Percentiles rank a stretch among this genome's conserved stretches.
Conservation (phyloP, 768 basidiomycete species). For the Lactarius psammicola region DNA sequence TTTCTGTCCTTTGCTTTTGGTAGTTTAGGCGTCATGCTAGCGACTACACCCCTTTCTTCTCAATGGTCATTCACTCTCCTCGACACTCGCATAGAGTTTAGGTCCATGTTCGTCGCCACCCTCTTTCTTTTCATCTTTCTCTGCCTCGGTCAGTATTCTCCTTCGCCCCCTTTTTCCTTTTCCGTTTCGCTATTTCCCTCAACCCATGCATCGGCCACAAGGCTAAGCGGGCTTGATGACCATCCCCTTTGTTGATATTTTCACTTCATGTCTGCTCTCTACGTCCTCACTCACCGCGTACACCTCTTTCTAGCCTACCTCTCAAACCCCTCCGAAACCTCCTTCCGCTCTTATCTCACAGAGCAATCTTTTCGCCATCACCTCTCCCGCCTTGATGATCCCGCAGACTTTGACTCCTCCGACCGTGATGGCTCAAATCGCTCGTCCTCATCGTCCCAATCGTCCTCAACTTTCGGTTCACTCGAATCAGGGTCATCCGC, state of each 20-base stretch:
- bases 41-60: slow-evolving; percentile 35
- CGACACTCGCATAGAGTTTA: slow-evolving; percentile 59
- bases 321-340: slow-evolving; percentile 91
- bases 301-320: slow-evolving; percentile 68
- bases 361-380: slow-evolving; percentile 96
- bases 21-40: slow-evolving; percentile 19
- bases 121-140: slow-evolving; percentile 67
- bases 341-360: slow-evolving; percentile 94
- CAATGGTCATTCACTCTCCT: slow-evolving; percentile 48
- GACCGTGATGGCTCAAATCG: slow-evolving; percentile 34
- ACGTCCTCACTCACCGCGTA: slow-evolving; percentile 28
- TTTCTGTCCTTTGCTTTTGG: slow-evolving; percentile 19
- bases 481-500: slow-evolving; percentile 40
- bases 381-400: slow-evolving; percentile 78
- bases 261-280: slow-evolving; percentile 16
- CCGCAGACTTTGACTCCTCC: slow-evolving; percentile 51
- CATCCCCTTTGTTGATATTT: not conserved
- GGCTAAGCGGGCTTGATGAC: slow-evolving; percentile 15
- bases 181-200: slow-evolving; percentile 14
- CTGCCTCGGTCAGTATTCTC: slow-evolving; percentile 60
- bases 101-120: slow-evolving; percentile 67
- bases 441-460: slow-evolving; percentile 29
- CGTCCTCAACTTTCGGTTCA: slow-evolving; percentile 26
- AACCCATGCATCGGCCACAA: slow-evolving; percentile 10
- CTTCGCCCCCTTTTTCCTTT: slow-evolving; percentile 21